Base-by-base conservation (phyloP, 1,139 yeast genomes). In the Kurtzmaniella quercitrusa region DNA sequence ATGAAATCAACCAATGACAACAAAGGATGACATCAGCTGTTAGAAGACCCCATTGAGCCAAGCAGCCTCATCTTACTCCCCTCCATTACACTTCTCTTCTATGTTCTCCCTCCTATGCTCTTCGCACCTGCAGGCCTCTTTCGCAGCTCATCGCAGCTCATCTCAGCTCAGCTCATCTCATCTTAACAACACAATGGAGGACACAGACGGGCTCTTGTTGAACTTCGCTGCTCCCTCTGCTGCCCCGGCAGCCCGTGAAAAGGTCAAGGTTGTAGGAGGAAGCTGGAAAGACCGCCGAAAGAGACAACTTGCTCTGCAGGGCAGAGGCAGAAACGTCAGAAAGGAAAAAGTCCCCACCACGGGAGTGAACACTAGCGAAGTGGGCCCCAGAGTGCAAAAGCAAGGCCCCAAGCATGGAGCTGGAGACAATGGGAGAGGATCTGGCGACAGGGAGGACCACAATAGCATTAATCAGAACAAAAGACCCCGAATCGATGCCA, bases 231-330 rank as follows among this genome's bases (percentile, higher is more conserved):
- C 69, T 5, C 68, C 68, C 12, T 59, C 63, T 10, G 56, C 61
- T 5, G 46, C 52, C n/a, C 42, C 53, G 0, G 43, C 46, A 0
- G 14, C 25, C 19, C 18, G n/a, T 4, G 38, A 36, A n/a, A 36
- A 36, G 23, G 44, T 57, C 2, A 46, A 41, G 16, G 46, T 41
- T 34, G 45, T 50, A 50, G 46, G 38, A 44, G 94, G 94, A 7
- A 75, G 75, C 54, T 86, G 95, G 95, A 83, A 79, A 54, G 95
- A 87, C 48, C 74, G 95, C 49, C 49, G 48, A 14, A 47, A 45
- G 42, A 71, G 94, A 53, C 77, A 76, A 56, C 72, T 74, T 39
- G 80, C 77, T 54, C 65, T 80, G 44, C 59, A 66, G 17, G 52
- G 68, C 39, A 72, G 68, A 53, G 82, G 82, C 19, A 65, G 79